Base-by-base conservation (phyloP, 2,329 filamentous ascomycete species). In the Coniochaeta sp. region DNA sequence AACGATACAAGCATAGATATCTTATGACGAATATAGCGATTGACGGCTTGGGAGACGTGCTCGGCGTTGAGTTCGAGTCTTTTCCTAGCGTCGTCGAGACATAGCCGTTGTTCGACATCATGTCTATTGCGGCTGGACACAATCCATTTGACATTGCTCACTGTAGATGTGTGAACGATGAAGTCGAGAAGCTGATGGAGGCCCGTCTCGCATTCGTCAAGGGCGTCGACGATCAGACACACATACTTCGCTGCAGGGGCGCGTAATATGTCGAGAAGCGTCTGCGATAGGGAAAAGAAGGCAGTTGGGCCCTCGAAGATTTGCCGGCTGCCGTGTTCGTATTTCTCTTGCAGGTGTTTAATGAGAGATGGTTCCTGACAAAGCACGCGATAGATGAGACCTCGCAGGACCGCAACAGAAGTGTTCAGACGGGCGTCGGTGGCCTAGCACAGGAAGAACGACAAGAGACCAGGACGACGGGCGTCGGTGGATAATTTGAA, bases 181-280 rank as follows among this genome's bases (percentile, higher is more conserved):
- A 78, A 65, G 1, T 72, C 58, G 12, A 79, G 66, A 38, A 80
- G 73, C 44, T 66, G 32, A 2, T 55, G 7, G n/a, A 67, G 62
- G 50, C 64, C 71, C 6, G 32, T 61, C 42, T 42, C 62, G 62
- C 78, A 81, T 63, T 82, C 77, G 59, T 82, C 77, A 0, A 82
- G 73, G 1, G 74, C 77, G 65, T 81, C 76, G 34, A 82, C 66
- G 2, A 81, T 62, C 4, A 81, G 54, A 60, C 73, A 74, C 0
- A 67, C 69, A 0, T 4, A 65, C 4, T 64, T 22, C 12, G 75
- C 55, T 7, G 26, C 62, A 1, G 66, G 62, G 58, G 78, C 74
- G 32, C 70, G 32, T 1, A 82, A 58, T 16, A 81, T 76, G 36
- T 69, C 64, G 1, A 22, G 60, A 10, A 81, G 71, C 10, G 80